phyloP scores from a whole-genome alignment of 2,329 filamentous ascomycete genomes.

The Aspergillus vadensis region DNA sequence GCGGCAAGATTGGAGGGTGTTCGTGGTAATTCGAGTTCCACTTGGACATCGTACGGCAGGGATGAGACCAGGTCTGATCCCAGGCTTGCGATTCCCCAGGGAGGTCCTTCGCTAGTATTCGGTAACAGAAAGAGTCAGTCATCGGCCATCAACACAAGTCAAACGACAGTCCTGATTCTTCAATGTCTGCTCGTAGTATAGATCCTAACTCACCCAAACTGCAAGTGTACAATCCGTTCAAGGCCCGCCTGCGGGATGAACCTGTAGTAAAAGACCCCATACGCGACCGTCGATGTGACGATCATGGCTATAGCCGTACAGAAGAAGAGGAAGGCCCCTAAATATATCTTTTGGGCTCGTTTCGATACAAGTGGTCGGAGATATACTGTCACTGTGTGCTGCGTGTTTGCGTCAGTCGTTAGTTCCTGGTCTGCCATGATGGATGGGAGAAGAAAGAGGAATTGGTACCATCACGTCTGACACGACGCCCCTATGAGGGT shows the following conservation, averaged over 20 bases:
- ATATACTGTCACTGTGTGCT: conserved; percentile 58
- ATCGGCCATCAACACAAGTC: not conserved
- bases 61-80: conserved; percentile 61
- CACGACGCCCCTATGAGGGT: conserved; percentile 11
- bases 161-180: not conserved
- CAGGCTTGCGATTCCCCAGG: conserved; percentile 57
- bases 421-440: conserved; percentile 17
- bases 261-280: conserved; percentile 67
- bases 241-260: conserved; percentile 69
- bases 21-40: conserved; percentile 75
- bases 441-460: not conserved
- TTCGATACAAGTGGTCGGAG: conserved; percentile 61
- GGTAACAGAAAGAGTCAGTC: conserved; percentile 10
- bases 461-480: conserved; percentile 21
- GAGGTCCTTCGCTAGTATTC: conserved; percentile 44
- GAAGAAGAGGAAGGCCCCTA: conserved; percentile 60
- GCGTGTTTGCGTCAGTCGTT: conserved; percentile 17
- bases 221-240: conserved; percentile 63
- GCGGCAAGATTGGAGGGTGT: conserved; percentile 72
- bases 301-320: conserved; percentile 58
- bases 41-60: conserved; percentile 82
- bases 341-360: conserved; percentile 64
- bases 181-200: not conserved
- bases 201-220: conserved; percentile 57
- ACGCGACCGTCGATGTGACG: conserved; percentile 60